phyloP scores from a whole-genome alignment of 495 filamentous ascomycete genomes.

The Amphirosellinia nigrospora region DNA sequence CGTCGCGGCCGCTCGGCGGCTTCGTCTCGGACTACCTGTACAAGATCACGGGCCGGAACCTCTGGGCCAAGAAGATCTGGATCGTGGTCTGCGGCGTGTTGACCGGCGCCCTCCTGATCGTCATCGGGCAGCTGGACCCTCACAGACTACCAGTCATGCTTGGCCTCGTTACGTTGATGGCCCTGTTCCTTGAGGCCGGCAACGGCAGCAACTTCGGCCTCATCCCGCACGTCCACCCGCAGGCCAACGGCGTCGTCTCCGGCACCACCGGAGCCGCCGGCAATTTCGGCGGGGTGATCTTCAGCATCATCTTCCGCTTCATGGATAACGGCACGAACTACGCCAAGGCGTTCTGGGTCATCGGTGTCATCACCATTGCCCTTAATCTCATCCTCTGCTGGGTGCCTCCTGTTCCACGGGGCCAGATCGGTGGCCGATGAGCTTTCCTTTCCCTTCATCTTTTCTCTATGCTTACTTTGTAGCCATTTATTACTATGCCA shows the following conservation, averaged over 20 bases:
- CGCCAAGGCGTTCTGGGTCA: slow-evolving; percentile 76
- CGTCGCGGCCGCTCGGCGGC: slow-evolving; percentile 77
- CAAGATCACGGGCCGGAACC: slow-evolving; percentile 55
- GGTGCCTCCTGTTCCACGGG: slow-evolving; percentile 74
- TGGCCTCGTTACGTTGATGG: slow-evolving; percentile 73
- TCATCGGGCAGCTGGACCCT: slow-evolving; percentile 71
- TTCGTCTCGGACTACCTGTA: slow-evolving; percentile 77
- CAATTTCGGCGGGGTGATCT: slow-evolving; percentile 85
- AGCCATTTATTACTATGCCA: neutral
- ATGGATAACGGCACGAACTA: slow-evolving; percentile 65
- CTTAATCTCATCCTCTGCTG: slow-evolving; percentile 71
- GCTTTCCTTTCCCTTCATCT: slow-evolving; percentile 9
- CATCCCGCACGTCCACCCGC: slow-evolving; percentile 83
- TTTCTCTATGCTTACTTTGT: neutral
- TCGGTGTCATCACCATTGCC: slow-evolving; percentile 74
- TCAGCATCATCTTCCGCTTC: slow-evolving; percentile 86
- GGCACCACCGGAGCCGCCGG: slow-evolving; percentile 80
- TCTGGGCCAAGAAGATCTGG: slow-evolving; percentile 81
- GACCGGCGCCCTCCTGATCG: slow-evolving; percentile 70
- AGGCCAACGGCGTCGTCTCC: slow-evolving; percentile 70
- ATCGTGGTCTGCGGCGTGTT: slow-evolving; percentile 66
- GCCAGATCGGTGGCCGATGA: slow-evolving; percentile 68
- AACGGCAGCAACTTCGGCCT: slow-evolving; percentile 89
- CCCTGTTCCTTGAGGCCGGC: slow-evolving; percentile 81
- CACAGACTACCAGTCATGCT: slow-evolving; percentile 69